Base-by-base conservation (phyloP, 163 green algal species). In the Volvox carteri region DNA sequence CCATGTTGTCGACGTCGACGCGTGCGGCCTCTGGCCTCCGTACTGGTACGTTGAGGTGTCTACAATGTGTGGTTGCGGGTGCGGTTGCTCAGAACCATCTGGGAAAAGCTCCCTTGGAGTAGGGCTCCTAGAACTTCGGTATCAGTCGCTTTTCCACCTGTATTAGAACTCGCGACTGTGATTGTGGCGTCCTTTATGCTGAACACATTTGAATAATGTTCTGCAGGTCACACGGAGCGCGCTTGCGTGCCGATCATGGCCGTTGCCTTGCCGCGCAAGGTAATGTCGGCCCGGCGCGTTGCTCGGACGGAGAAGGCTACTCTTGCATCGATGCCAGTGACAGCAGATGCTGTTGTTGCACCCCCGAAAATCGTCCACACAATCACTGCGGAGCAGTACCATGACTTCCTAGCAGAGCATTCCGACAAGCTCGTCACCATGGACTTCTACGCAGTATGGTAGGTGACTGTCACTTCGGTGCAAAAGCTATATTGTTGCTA, bases 361-460 rank as follows among this genome's bases (percentile, higher is more conserved):
- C 73, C 52, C 30, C 35, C 68, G 16, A 81, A 81, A 23, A n/a
- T 72, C 4, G 84, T 89, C n/a, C 84, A 89, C 14, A 1, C 50
- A 1, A 39, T 89, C 14, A 65, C 37, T 1, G 70, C 68, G 4
- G 70, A 83, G 23, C 39, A 19, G 14, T 89, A 79, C 23, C 50
- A 84, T 30, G 70, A 62, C 28, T 89, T 89, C 54, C 52, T 89
- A 28, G 70, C 54, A 0, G 35, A 83, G 52, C 28, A 89, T n/a
- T n/a, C 37, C 1, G 52, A 83, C 12, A 89, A 89, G 84, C 70
- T 84, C 7, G 41, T 89, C 0, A 41, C 68, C 0, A 62, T 67
- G 6, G 84, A 89, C 41, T 89, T 89, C 54, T 84, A 84, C 44
- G 72, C 84, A 7, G 54, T 70, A 2, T 89, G 84, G 80, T 87